phyloP scores from a whole-genome alignment of 2,329 filamentous ascomycete genomes.

The Ambrosiella xylebori region DNA sequence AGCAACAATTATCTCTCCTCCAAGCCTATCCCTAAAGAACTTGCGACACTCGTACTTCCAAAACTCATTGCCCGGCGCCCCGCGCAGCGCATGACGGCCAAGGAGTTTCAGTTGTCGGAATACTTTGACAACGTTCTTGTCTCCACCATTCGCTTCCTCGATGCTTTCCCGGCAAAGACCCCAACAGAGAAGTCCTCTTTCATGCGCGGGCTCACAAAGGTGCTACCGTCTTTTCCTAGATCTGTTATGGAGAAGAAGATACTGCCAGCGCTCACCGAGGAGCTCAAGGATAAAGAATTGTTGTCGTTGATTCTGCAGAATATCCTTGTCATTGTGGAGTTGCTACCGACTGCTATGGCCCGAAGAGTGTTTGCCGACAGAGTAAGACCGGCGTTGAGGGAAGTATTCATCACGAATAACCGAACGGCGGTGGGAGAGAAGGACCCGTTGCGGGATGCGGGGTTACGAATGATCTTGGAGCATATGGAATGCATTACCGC shows the following conservation, averaged over 20 bases:
- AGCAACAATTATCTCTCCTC: conserved; percentile 75
- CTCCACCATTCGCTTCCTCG: conserved; percentile 88
- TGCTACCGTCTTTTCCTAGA: conserved; percentile 80
- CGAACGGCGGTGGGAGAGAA: conserved; percentile 47
- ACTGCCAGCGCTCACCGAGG: conserved; percentile 72
- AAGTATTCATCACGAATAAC: conserved; percentile 54
- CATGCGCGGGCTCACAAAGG: conserved; percentile 70
- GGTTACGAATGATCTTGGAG: conserved; percentile 78
- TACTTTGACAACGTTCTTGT: conserved; percentile 97
- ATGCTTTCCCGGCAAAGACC: conserved; percentile 81
- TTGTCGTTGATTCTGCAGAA: conserved; percentile 77
- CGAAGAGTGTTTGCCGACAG: conserved; percentile 68
- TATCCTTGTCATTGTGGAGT: conserved; percentile 72
- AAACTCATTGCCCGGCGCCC: conserved; percentile 74
- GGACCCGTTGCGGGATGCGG: conserved; percentile 70
- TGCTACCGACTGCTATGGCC: conserved; percentile 47
- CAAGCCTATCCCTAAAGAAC: conserved; percentile 60
- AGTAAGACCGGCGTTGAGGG: conserved; percentile 68
- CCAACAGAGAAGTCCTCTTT: conserved; percentile 82
- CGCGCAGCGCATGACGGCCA: conserved; percentile 70
- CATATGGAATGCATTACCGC: conserved; percentile 59
- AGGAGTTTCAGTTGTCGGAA: conserved; percentile 83
- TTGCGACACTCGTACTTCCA: conserved; percentile 60
- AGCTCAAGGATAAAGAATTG: conserved; percentile 82
- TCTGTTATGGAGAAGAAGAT: conserved; percentile 92